Percentiles rank a stretch among this genome's conserved stretches.
Conservation (phyloP, 1,284 basidiomycete species). For the Phylloporus sp. region DNA sequence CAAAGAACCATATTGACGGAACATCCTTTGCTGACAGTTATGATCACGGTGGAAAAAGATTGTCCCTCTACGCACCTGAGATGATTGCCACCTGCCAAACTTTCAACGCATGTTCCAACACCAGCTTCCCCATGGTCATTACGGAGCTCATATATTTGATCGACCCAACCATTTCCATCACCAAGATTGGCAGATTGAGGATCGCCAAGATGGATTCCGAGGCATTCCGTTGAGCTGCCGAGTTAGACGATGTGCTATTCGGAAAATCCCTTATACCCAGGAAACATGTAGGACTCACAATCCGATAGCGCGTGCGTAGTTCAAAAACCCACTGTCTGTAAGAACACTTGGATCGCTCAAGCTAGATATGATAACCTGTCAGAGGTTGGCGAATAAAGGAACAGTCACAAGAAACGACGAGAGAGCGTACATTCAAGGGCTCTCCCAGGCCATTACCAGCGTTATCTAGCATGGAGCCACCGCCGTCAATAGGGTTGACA, state of each 20-base stretch:
- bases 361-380: background rate
- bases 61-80: constrained; percentile 52
- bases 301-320: background rate
- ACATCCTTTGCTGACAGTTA: constrained; percentile 50
- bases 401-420: too few relatives aligned
- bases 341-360: background rate
- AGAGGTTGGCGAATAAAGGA: too few relatives aligned
- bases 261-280: too few relatives aligned
- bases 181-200: constrained; percentile 69
- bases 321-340: background rate
- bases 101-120: constrained; percentile 68
- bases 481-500: too few relatives aligned
- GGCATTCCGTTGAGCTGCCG: constrained; percentile 57
- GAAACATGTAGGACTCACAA: too few relatives aligned
- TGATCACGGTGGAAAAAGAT: background rate
- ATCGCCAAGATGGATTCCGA: constrained; percentile 63
- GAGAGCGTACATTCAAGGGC: too few relatives aligned
- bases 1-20: constrained; percentile 61
- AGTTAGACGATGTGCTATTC: too few relatives aligned
- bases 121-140: constrained; percentile 58
- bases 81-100: constrained; percentile 70
- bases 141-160: constrained; percentile 62
- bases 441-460: too few relatives aligned
- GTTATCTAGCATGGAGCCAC: too few relatives aligned
- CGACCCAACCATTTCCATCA: constrained; percentile 52